phyloP scores from a whole-genome alignment of 2,329 filamentous ascomycete genomes.

The Bipolaris gigantea region DNA sequence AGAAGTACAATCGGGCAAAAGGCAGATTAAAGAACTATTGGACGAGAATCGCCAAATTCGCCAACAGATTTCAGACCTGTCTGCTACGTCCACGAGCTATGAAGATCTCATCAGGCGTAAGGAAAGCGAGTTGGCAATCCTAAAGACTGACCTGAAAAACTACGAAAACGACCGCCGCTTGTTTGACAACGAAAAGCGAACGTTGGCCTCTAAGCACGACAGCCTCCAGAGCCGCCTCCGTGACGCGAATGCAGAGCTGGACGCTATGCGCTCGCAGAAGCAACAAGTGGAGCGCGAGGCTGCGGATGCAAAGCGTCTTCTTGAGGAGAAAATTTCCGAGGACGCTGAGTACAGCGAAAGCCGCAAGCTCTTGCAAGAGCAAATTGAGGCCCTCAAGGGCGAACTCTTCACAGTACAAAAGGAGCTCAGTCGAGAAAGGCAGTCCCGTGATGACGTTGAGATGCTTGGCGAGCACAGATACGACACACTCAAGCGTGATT shows the following conservation, averaged over 20 bases:
- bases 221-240: conserved; percentile 74
- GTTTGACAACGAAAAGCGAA: conserved; percentile 77
- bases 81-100: conserved; percentile 89
- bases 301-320: conserved; percentile 79
- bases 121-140: conserved; percentile 85
- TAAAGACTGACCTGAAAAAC: conserved; percentile 82
- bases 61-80: conserved; percentile 82
- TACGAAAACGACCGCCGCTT: conserved; percentile 77
- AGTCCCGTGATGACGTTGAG: conserved; percentile 91
- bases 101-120: conserved; percentile 92
- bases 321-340: conserved; percentile 86
- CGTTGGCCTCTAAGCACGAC: conserved; percentile 74
- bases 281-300: conserved; percentile 84
- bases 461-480: conserved; percentile 89
- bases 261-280: conserved; percentile 83
- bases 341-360: conserved; percentile 81
- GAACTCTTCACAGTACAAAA: conserved; percentile 83
- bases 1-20: conserved; percentile 73
- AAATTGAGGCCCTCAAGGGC: conserved; percentile 83
- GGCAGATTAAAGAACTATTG: conserved; percentile 73
- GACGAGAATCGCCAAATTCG: conserved; percentile 82
- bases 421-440: conserved; percentile 86
- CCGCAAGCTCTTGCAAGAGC: conserved; percentile 78
- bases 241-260: conserved; percentile 84
- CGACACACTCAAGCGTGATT: conserved; percentile 79